A percentile compares a stretch with the other conserved stretches of the same genome.
phyloP scores from a whole-genome alignment of 1,284 basidiomycete species.

The Naganishia sp. region DNA sequence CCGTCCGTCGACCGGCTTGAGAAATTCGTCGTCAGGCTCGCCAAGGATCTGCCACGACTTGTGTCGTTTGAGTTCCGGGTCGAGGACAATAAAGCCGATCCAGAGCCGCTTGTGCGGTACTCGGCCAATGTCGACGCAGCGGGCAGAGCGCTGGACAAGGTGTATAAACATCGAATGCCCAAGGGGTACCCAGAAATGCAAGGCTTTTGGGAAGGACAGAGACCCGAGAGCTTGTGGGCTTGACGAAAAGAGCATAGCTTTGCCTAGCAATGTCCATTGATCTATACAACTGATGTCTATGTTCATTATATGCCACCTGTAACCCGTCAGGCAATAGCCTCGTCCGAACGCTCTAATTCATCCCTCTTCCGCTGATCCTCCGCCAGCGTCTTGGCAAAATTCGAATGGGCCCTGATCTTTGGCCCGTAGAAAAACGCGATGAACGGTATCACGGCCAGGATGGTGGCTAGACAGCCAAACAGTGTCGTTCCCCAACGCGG shows the following conservation, averaged over 20 bases:
- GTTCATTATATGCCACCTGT: neutral
- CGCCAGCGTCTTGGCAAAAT: constrained; percentile 46
- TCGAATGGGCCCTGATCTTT: constrained; percentile 42
- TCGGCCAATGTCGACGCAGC: neutral
- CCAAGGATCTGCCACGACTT: constrained; percentile 5
- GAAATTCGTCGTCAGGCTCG: constrained; percentile 6
- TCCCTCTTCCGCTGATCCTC: constrained; percentile 40
- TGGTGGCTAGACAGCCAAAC: constrained; percentile 31
- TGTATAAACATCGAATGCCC: constrained; percentile 8
- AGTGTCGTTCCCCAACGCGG: constrained; percentile 34
- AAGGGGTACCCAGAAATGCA: constrained; percentile 17
- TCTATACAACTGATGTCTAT: neutral
- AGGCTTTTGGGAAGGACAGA: constrained; percentile 3
- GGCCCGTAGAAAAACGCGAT: constrained; percentile 47
- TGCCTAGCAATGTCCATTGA: neutral
- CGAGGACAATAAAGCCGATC: constrained; percentile 14
- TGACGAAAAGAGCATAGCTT: neutral
- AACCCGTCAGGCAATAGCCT: neutral
- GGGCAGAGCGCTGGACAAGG: neutral
- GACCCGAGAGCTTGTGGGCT: constrained; percentile 7
- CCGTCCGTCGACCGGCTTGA: constrained; percentile 5
- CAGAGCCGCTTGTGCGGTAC: constrained; percentile 4
- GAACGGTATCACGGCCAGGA: constrained; percentile 46
- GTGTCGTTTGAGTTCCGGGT: neutral
- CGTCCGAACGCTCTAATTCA: neutral